A percentile compares a stretch with the other conserved stretches of the same genome.
Evolutionary conservation across 2,329 filamentous ascomycete species (phyloP).

Genomic region (Scolecobasidium constrictum): DNA sequence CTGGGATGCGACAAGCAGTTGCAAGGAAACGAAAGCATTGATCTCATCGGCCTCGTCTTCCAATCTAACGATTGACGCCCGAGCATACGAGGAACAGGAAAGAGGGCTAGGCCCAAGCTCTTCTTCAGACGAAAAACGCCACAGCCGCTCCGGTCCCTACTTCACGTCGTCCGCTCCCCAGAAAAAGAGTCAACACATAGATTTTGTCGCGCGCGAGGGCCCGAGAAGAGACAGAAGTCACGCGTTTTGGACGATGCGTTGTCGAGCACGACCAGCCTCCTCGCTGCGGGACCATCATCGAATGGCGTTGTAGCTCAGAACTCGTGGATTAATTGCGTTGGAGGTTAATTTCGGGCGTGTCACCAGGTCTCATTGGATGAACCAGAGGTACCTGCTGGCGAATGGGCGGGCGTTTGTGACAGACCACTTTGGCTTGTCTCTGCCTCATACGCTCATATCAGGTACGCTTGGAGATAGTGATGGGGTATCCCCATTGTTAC

Average conservation of each 20-base stretch:
- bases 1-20: too few species aligned
- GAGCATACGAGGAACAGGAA: too few species aligned
- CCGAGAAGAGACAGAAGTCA: not conserved
- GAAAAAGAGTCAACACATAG: too few species aligned
- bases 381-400: not conserved
- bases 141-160: not conserved
- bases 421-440: constrained; percentile 1
- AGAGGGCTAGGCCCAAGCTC: too few species aligned
- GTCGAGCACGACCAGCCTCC: constrained; percentile 5
- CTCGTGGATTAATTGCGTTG: not conserved
- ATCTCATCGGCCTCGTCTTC: too few species aligned
- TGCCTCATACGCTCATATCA: constrained; percentile 5
- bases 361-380: constrained; percentile 4
- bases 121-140: not conserved
- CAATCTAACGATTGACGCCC: too few species aligned
- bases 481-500: too few species aligned
- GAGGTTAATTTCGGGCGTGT: constrained; percentile 4
- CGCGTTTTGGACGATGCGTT: constrained; percentile 7
- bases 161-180: too few species aligned
- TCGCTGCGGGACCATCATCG: not conserved
- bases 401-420: constrained; percentile 7
- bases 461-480: not conserved
- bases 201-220: not conserved
- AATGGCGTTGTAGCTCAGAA: constrained; percentile 6
- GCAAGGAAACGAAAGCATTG: too few species aligned